These are phyloP conservation scores for Aspergillus sp. DNA, from an alignment of 2,329 filamentous ascomycete species.

Conservation along the genomic window DNA sequence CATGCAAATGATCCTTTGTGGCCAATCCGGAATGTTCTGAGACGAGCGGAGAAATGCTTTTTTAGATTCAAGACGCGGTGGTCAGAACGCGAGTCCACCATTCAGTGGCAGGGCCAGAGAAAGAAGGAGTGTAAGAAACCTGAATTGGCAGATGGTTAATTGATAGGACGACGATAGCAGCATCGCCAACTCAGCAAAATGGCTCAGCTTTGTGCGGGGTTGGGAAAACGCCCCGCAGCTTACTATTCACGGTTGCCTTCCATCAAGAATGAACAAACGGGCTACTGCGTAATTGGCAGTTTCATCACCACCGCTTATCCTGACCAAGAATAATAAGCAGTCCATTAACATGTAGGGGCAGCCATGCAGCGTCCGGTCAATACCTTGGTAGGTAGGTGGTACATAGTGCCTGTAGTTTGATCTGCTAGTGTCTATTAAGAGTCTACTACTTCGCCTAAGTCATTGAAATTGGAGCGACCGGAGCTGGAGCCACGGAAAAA, in stretches of 20 bases:
- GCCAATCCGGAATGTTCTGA: background rate
- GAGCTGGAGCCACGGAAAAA: conserved; percentile 7
- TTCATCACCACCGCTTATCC: background rate
- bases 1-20: background rate
- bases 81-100: background rate
- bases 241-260: background rate
- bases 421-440: conserved; percentile 11
- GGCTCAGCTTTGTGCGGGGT: conserved; percentile 22
- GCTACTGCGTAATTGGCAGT: background rate
- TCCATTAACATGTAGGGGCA: background rate
- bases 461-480: background rate
- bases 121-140: conserved; percentile 20
- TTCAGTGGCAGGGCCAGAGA: background rate
- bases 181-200: conserved; percentile 21
- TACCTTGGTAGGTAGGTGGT: background rate
- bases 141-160: background rate
- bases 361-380: background rate
- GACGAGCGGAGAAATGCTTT: background rate
- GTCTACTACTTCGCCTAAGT: conserved; percentile 3
- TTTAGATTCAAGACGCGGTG: background rate
- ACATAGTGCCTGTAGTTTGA: background rate
- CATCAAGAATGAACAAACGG: background rate
- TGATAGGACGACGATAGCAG: conserved; percentile 12
- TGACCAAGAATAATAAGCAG: background rate
- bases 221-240: conserved; percentile 11